A percentile compares a stretch with the other conserved stretches of the same genome.
Conservation (phyloP, 202 grass and related monocot species). For the Zoysia matrella region DNA sequence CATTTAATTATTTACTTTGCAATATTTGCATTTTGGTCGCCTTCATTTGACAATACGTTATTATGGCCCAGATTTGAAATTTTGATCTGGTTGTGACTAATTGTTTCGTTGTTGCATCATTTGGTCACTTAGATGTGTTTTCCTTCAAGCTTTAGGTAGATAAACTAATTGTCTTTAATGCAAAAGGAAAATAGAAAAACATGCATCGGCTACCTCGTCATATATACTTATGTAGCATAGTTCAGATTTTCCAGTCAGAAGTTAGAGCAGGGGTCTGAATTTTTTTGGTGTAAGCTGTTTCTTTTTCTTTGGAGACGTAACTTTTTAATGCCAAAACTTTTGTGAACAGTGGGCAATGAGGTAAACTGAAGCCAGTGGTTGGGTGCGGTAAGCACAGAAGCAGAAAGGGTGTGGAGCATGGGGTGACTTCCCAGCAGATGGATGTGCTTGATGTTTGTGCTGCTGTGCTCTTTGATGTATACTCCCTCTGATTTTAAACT, state of each 20-base stretch:
- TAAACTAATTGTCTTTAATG: not conserved
- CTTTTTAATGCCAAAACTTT: conserved; percentile 14
- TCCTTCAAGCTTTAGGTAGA: not conserved
- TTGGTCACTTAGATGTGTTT: conserved; percentile 5
- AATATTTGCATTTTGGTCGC: too few species aligned
- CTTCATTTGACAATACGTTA: too few species aligned
- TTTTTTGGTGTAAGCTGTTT: not conserved
- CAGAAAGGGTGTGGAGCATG: not conserved
- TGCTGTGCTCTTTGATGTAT: too few species aligned
- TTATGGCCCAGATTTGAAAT: not conserved
- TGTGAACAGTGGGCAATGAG: not conserved
- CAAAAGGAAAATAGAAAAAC: not conserved
- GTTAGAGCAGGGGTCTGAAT: not conserved
- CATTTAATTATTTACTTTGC: too few species aligned
- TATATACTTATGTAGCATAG: too few species aligned
- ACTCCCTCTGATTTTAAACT: too few species aligned
- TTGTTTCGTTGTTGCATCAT: not conserved
- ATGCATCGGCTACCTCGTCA: not conserved
- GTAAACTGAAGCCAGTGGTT: not conserved
- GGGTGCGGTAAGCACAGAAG: not conserved
- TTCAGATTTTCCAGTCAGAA: not conserved
- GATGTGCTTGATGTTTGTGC: too few species aligned
- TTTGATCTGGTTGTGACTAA: not conserved
- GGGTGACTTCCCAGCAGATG: not conserved
- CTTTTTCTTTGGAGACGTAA: not conserved